phyloP scores from a whole-genome alignment of 805 yeast species.

The Candida coleopterorum region DNA sequence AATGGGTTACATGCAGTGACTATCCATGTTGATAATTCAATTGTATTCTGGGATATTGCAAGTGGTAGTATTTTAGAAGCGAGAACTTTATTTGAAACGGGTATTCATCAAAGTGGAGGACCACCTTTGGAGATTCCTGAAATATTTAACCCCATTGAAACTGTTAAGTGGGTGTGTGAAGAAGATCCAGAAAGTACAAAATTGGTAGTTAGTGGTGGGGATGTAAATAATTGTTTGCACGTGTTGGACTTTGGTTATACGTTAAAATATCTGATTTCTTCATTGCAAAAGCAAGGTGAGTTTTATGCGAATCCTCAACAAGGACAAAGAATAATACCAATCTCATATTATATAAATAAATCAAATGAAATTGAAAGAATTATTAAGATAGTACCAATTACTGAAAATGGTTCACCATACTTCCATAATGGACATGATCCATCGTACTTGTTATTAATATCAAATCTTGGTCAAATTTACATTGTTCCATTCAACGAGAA shows the following conservation, averaged over 20 bases:
- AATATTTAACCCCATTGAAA: conserved; percentile 40
- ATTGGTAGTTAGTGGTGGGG: conserved; percentile 67
- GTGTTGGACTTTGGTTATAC: conserved; percentile 76
- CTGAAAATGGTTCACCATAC: conserved; percentile 54
- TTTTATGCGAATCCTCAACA: conserved; percentile 63
- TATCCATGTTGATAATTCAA: conserved; percentile 73
- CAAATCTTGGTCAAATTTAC: conserved; percentile 63
- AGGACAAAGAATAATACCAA: conserved; percentile 26
- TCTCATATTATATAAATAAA: conserved; percentile 19
- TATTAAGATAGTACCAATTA: conserved; percentile 24
- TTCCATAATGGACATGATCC: conserved; percentile 83
- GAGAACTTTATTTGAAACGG: conserved; percentile 61
- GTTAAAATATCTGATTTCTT: conserved; percentile 72
- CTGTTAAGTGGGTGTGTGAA: conserved; percentile 74
- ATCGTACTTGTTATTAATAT: conserved; percentile 48
- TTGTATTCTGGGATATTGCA: conserved; percentile 90
- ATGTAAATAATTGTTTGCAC: conserved; percentile 34
- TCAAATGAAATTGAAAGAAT: conserved; percentile 21
- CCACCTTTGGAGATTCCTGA: conserved; percentile 17
- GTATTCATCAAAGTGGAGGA: conserved; percentile 54
- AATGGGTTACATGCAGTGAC: conserved; percentile 83
- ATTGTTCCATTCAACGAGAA: conserved; percentile 49
- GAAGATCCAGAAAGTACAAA: conserved; percentile 78
- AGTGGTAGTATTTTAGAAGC: conserved; percentile 74
- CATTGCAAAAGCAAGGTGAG: conserved; percentile 76